phyloP scores from a whole-genome alignment of 352 stramenopile species.

The Achlya hypogyna region DNA sequence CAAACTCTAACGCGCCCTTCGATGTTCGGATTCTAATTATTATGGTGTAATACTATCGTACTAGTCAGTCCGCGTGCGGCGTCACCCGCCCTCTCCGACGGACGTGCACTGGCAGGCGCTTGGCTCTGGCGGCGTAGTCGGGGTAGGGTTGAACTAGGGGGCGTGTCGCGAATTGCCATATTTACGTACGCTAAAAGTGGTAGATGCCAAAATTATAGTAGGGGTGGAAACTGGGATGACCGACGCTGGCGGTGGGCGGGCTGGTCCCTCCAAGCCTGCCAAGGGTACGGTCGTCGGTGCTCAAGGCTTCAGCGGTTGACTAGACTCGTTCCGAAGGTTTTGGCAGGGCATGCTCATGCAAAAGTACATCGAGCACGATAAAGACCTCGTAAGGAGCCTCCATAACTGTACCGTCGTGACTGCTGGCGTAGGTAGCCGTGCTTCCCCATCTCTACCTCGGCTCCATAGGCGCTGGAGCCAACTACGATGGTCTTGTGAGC shows the following conservation, averaged over 20 bases:
- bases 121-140: no score
- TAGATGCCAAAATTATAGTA: not conserved
- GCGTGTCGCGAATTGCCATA: not conserved
- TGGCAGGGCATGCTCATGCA: conserved; percentile 17
- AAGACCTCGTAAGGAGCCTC: not conserved
- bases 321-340: conserved; percentile 16
- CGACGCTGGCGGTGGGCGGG: no score
- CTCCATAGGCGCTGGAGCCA: conserved; percentile 8
- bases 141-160: not conserved
- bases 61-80: no score
- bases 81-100: no score
- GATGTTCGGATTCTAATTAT: no score
- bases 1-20: not conserved
- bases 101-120: no score
- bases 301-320: no score
- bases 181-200: not conserved
- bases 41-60: not conserved
- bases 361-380: conserved; percentile 12
- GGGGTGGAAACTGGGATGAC: no score
- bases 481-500: not conserved
- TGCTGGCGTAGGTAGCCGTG: not conserved
- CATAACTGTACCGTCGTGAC: not conserved
- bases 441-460: conserved; percentile 1
- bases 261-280: not conserved
- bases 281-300: not conserved